These are phyloP conservation scores for Boletellus deceptivus DNA, from an alignment of 1,284 basidiomycete species.

Conservation along the genomic window DNA sequence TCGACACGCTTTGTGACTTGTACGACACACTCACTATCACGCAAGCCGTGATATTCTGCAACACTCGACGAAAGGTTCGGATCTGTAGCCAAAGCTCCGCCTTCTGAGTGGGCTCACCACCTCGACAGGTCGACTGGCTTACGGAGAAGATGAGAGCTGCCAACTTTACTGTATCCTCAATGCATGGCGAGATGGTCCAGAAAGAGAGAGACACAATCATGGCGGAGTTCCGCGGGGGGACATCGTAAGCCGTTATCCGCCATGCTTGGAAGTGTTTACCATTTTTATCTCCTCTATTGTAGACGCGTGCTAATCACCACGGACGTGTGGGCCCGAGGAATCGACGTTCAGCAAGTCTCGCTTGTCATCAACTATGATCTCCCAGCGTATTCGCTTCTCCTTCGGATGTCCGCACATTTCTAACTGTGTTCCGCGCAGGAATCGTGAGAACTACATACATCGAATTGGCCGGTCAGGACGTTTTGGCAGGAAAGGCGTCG, in stretches of 20 bases:
- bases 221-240: conserved; percentile 95
- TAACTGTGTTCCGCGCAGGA: conserved; percentile 44
- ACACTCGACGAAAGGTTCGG: conserved; percentile 90
- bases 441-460: conserved; percentile 99
- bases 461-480: conserved; percentile 95
- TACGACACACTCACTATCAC: conserved; percentile 99
- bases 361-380: conserved; percentile 98
- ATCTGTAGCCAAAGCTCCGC: not conserved
- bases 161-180: conserved; percentile 95
- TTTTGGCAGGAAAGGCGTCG: conserved; percentile 93
- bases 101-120: conserved; percentile 13
- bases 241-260: conserved; percentile 60
- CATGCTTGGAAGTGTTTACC: not conserved
- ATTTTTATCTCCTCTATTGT: conserved; percentile 12
- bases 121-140: conserved; percentile 90
- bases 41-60: conserved; percentile 99
- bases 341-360: conserved; percentile 98
- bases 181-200: conserved; percentile 99
- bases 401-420: conserved; percentile 9
- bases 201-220: conserved; percentile 99
- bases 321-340: conserved; percentile 98
- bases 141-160: conserved; percentile 98
- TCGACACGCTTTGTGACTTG: conserved; percentile 96
- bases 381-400: conserved; percentile 64
- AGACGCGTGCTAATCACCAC: conserved; percentile 95